phyloP scores from a whole-genome alignment of 1,284 basidiomycete species.

The Meripilus lineatus region DNA sequence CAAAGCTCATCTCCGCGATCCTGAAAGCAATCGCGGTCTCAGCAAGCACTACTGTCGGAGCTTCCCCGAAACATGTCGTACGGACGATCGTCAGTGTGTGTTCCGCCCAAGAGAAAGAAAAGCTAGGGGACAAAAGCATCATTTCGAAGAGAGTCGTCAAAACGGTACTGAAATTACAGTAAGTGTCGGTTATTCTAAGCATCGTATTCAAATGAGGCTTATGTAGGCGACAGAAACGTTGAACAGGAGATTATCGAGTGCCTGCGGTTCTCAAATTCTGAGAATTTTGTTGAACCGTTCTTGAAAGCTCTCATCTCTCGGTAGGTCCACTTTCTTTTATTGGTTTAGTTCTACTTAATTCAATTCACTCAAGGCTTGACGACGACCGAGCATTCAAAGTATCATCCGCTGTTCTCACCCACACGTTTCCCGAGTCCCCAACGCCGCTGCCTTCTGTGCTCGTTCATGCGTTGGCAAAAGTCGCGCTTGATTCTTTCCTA shows the following conservation, averaged over 20 bases:
- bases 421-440: conserved; percentile 37
- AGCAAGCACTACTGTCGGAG: no score
- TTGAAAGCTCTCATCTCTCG: conserved; percentile 37
- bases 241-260: conserved; percentile 40
- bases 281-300: conserved; percentile 57
- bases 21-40: conserved; percentile 49
- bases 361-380: conserved; percentile 34
- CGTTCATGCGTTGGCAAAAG: no score
- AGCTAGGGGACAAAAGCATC: conserved; percentile 21
- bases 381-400: conserved; percentile 35
- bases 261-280: conserved; percentile 45
- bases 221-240: conserved; percentile 38
- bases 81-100: conserved; percentile 57
- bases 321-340: conserved; percentile 28
- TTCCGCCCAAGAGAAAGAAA: conserved; percentile 47
- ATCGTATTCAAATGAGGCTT: conserved; percentile 5
- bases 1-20: conserved; percentile 53
- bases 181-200: conserved; percentile 21
- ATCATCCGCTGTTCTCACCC: conserved; percentile 35
- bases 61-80: conserved; percentile 49
- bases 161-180: conserved; percentile 41
- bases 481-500: no score
- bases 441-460: no score
- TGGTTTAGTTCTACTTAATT: background rate
- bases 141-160: conserved; percentile 40